Evolutionary conservation across 306 rosid genomes (phyloP).

Genomic region (Spatholobus suberectus): DNA sequence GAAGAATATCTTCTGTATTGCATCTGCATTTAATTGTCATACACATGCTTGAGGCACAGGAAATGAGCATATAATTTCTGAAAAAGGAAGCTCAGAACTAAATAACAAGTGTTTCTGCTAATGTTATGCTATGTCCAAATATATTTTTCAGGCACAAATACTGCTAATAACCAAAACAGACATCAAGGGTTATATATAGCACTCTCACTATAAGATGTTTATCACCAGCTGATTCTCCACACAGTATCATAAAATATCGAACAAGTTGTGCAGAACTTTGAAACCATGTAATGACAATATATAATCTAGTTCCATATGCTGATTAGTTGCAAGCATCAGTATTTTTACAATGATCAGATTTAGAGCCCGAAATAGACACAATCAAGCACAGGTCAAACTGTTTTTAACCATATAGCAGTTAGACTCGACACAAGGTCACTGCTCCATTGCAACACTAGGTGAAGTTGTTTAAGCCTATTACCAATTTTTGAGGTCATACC

Average conservation of each 20-base stretch:
- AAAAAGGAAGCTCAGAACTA: neutral
- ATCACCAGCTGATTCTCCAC: neutral
- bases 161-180: neutral
- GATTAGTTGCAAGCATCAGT: neutral
- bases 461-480: neutral
- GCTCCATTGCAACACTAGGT: conserved; percentile 7
- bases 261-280: neutral
- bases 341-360: neutral
- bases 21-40: conserved; percentile 59
- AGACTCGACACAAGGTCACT: neutral
- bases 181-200: neutral
- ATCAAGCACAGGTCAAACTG: neutral
- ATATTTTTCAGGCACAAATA: neutral
- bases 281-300: neutral
- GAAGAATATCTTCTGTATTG: conserved; percentile 73
- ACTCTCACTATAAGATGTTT: neutral
- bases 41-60: neutral
- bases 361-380: neutral
- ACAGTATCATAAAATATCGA: neutral
- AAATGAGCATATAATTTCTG: neutral
- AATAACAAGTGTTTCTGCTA: neutral
- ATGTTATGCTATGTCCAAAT: neutral
- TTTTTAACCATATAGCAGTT: neutral
- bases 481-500: neutral
- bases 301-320: neutral